Evolutionary conservation across 768 basidiomycete genomes (phyloP).

Genomic region (Lentinula raphanica): DNA sequence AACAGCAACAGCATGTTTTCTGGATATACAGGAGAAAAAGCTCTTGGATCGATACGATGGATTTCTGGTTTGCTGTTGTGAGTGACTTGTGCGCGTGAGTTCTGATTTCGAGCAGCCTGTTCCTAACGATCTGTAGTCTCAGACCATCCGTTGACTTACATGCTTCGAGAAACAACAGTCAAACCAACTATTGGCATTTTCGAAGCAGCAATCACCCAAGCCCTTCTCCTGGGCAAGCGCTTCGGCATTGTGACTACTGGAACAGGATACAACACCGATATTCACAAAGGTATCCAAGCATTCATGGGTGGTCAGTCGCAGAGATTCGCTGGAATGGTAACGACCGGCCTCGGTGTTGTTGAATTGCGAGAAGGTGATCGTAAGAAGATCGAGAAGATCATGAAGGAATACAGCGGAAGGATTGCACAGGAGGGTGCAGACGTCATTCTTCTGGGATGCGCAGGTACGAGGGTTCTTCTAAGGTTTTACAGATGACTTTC

Average conservation of each 20-base stretch:
- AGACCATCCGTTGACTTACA: slow-evolving; percentile 30
- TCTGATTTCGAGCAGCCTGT: not conserved
- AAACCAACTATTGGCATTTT: slow-evolving; percentile 32
- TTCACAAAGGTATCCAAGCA: slow-evolving; percentile 26
- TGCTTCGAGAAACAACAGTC: slow-evolving; percentile 26
- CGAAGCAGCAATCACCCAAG: slow-evolving; percentile 28
- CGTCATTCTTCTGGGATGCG: slow-evolving; percentile 34
- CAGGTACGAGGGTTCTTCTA: slow-evolving; percentile 18
- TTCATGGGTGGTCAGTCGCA: slow-evolving; percentile 30
- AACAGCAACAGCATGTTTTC: slow-evolving; percentile 25
- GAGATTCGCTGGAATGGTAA: slow-evolving; percentile 29
- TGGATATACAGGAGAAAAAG: slow-evolving; percentile 20
- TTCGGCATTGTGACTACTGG: slow-evolving; percentile 35
- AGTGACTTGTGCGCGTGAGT: slow-evolving; percentile 15
- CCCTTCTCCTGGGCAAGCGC: slow-evolving; percentile 28
- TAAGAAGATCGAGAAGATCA: slow-evolving; percentile 20
- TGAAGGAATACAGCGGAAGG: slow-evolving; percentile 25
- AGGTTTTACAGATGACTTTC: not conserved
- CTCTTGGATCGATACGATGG: slow-evolving; percentile 28
- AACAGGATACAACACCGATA: slow-evolving; percentile 26
- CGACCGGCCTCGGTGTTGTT: slow-evolving; percentile 28
- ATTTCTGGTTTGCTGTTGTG: slow-evolving; percentile 35
- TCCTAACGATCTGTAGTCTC: slow-evolving; percentile 20
- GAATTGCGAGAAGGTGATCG: slow-evolving; percentile 29
- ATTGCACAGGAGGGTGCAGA: slow-evolving; percentile 28